Evolutionary conservation across 768 basidiomycete genomes (phyloP), one percentile per base, ranked within the genome.

Genomic region (Boletellus ananas): DNA sequence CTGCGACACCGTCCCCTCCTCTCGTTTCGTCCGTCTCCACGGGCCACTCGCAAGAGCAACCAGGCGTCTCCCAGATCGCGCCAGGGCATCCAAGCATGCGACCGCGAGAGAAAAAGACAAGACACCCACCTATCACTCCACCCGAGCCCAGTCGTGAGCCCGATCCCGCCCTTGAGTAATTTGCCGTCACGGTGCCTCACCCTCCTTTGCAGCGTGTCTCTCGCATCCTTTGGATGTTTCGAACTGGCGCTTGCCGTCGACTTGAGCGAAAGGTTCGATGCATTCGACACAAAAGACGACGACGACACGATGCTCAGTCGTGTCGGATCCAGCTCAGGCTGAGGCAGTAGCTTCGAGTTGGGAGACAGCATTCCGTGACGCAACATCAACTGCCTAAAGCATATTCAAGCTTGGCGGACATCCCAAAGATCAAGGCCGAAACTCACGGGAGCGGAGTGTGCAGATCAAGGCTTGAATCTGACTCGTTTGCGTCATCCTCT

Each of bases 391-490:
- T 83, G 76, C 1, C 84, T 86, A 54, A 9, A 47, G 46, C 13
- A 11, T 4, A 9, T 21, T 46, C 39, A 38, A 35, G 3, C 17
- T 43, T n/a, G 48, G 40, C 9, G 9, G 4, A 12, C 12, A 34
- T 16, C 16, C 6, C 20, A 36, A 47, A 56, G 23, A 50, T 33
- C 46, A 43, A 49, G 12, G n/a, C 17, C 41, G 12, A 20, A 10
- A 79, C 84, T 66, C 58, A 85, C 84, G 84, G 83, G 9, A 86
- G 62, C 0, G 84, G 83, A 1, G 84, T 86, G 57, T 85, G 83
- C 29, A 86, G 58, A 66, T 86, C 84, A 43, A 85, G 61, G 63
- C 81, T 83, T 16, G 83, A 84, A 67, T 84, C 82, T 1, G 75
- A 75, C n/a, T 79, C 79, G 21, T 70, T 68, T 1, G 52, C 74